Base-by-base conservation (phyloP, 2,329 filamentous ascomycete genomes). In the Neonectria sp. region DNA sequence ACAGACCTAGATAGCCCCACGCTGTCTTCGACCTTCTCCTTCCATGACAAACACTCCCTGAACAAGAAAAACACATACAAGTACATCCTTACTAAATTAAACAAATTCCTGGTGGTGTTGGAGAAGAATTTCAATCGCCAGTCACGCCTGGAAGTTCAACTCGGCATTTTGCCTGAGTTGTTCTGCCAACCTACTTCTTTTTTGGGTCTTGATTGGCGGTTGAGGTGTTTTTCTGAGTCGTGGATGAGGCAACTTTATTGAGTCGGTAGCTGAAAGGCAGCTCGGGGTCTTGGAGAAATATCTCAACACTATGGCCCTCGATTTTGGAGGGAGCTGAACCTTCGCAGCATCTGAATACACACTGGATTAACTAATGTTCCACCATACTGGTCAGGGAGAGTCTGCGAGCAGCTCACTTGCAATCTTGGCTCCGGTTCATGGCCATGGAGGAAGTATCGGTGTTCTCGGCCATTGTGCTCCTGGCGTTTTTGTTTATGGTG, bases 401-500 rank as follows among this genome's bases (percentile, higher is more conserved):
- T n/a, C 17, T 25, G 6, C 7, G 4, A 24, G 7, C 25, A 15
- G 12, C 60, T 43, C 33, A 57, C 60, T 13, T 15, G 45, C 60
- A 63, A 9, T 4, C 27, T 21, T 57, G 45, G 24, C 51, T 51
- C 21, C 31, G n/a, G 25, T 56, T 56, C 24, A 56, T n/a, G 5
- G 17, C 25, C 25, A 25, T 57, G 29, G 60, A 63, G 35, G 52
- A 51, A 12, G 52, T 29, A 27, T 49, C 17, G 17, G 25, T 40
- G 27, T 12, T 57, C n/a, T 55, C 43, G 4, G 60, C 13, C 60
- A 63, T 63, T 33, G 8, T 51, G 33, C 31, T 15, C 27, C 45
- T 56, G 25, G 17, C 21, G 7, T 40, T 31, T 2, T 3, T 43
- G 17, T 31, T 6, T 51, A 17, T 8, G 37, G 11, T 8, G 27